A percentile compares a stretch with the other conserved stretches of the same genome.
These are phyloP conservation scores for Xylaria sp. DNA, from an alignment of 2,329 filamentous ascomycete species.

Conservation along the genomic window DNA sequence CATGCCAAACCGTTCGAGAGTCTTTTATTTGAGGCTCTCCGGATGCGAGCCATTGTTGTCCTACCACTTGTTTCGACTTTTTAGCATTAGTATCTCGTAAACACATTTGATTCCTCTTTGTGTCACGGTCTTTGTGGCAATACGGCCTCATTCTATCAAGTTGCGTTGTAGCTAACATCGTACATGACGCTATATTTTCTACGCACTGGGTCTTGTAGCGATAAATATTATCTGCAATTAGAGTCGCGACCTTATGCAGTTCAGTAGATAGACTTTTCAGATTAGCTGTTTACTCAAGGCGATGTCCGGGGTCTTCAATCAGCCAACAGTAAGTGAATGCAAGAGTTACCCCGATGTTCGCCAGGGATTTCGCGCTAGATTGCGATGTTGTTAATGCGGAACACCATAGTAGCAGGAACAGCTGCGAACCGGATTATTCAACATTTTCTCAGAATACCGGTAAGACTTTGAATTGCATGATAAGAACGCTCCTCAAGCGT, in stretches of 20 bases:
- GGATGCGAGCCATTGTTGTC: constrained; percentile 29
- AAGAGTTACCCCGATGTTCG: background rate
- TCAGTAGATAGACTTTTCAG: background rate
- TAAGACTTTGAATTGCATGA: background rate
- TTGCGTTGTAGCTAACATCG: background rate
- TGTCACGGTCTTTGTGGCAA: constrained; percentile 1
- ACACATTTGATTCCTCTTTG: constrained; percentile 12
- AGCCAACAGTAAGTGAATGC: background rate
- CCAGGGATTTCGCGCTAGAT: background rate
- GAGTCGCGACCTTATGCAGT: background rate
- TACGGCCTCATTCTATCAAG: background rate
- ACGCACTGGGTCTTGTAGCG: background rate
- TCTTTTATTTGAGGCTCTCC: background rate
- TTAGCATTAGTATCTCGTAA: too few species aligned
- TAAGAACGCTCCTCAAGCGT: background rate
- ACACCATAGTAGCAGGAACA: background rate
- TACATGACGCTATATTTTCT: background rate
- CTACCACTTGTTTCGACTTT: background rate
- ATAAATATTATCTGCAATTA: background rate
- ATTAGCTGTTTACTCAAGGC: background rate
- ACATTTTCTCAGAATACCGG: background rate
- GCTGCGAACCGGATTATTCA: background rate
- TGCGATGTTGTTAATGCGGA: background rate
- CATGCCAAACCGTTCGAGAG: background rate
- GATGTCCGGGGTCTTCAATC: background rate